A percentile compares a stretch with the other conserved stretches of the same genome.
phyloP scores from a whole-genome alignment of 176 grass and related monocot species.

The Cenchrus purpureus region DNA sequence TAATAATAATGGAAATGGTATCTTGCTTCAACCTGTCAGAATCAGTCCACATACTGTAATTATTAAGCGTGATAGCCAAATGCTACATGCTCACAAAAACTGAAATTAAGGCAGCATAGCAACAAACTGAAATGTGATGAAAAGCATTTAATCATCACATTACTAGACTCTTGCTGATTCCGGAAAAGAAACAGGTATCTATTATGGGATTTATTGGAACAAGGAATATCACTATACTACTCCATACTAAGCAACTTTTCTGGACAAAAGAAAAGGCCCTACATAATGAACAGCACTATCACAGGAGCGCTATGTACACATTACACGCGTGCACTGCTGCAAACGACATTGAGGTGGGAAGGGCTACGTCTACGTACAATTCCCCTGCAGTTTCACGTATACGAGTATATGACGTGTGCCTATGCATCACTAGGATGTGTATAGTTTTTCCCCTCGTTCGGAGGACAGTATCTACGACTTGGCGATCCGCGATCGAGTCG shows the following conservation, averaged over 20 bases:
- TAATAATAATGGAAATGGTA: too few relatives aligned
- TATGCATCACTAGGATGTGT: constrained; percentile 29
- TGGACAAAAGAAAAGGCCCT: background rate
- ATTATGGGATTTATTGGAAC: background rate
- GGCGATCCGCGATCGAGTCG: background rate
- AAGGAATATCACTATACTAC: background rate
- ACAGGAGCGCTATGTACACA: constrained; percentile 37
- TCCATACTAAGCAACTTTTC: background rate
- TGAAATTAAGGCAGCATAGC: too few relatives aligned
- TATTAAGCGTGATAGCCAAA: too few relatives aligned
- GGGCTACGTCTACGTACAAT: background rate
- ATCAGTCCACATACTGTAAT: too few relatives aligned
- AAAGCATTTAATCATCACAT: background rate
- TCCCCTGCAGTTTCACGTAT: constrained; percentile 5
- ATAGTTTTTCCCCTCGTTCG: background rate
- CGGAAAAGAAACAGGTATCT: background rate
- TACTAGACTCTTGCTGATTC: background rate
- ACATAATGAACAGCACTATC: constrained; percentile 1
- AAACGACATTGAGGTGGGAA: background rate
- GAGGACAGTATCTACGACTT: background rate
- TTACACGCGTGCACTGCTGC: constrained; percentile 1
- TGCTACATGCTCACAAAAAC: too few relatives aligned
- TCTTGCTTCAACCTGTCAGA: too few relatives aligned
- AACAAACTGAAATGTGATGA: too few relatives aligned
- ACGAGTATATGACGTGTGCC: constrained; percentile 13